Conservation (phyloP, 768 basidiomycete species). For the Butyriboletus loyo region DNA sequence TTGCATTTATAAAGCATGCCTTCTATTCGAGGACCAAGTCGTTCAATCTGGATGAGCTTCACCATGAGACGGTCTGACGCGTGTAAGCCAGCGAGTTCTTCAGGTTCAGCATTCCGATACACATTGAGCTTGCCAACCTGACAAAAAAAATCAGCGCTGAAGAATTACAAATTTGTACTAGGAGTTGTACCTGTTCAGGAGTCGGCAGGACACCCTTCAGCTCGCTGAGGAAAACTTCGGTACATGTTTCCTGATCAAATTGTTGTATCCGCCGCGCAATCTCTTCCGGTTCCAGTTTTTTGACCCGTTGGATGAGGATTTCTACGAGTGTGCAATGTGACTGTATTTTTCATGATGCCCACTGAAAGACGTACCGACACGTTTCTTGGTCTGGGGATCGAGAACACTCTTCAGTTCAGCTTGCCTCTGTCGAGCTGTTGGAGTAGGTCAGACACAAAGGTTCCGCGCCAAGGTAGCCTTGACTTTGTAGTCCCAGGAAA, state of each 20-base stretch:
- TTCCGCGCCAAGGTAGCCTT: background rate
- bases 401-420: constrained; percentile 91
- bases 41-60: constrained; percentile 90
- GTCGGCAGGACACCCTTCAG: constrained; percentile 85
- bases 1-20: constrained; percentile 93
- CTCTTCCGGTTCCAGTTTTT: constrained; percentile 81
- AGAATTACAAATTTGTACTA: background rate
- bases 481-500: background rate
- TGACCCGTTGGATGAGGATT: constrained; percentile 87
- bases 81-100: constrained; percentile 86
- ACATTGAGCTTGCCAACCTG: constrained; percentile 88
- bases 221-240: constrained; percentile 85
- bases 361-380: constrained; percentile 65
- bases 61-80: constrained; percentile 97
- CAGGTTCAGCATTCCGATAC: constrained; percentile 81
- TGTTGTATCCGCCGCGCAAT: constrained; percentile 80
- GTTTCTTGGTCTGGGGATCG: constrained; percentile 87
- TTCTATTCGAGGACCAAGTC: constrained; percentile 82
- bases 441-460: constrained; percentile 7
- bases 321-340: constrained; percentile 44
- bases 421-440: constrained; percentile 71
- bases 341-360: background rate
- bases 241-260: constrained; percentile 85
- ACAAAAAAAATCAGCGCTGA: background rate
- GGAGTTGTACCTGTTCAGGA: constrained; percentile 70